Percentiles rank a stretch among this genome's conserved stretches.
phyloP scores from a whole-genome alignment of 345 rosid species.

The Lepidium aucheri region DNA sequence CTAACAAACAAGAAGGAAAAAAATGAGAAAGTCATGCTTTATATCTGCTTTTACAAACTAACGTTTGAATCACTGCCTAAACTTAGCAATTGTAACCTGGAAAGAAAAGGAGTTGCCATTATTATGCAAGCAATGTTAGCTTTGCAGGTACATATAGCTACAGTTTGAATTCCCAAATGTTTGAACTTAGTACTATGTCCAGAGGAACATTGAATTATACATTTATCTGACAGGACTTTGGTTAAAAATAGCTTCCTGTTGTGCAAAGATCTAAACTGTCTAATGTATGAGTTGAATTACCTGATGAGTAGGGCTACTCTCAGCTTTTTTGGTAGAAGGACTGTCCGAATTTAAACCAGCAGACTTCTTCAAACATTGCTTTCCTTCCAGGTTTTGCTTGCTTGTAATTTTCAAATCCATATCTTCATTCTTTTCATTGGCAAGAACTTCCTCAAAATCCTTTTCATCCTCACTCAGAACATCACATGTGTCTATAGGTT shows the following conservation, averaged over 20 bases:
- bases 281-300: not conserved
- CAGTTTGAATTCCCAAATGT: not conserved
- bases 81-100: not conserved
- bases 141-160: not conserved
- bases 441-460: conserved; percentile 22
- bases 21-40: conserved; percentile 9
- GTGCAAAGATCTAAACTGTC: not conserved
- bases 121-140: not conserved
- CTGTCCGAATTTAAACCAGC: conserved; percentile 27
- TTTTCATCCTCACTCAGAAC: conserved; percentile 21
- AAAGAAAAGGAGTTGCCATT: not conserved
- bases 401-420: conserved; percentile 7
- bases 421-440: conserved; percentile 12
- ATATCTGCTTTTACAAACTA: not conserved
- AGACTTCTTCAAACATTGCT: conserved; percentile 15
- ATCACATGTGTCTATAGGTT: conserved; percentile 12
- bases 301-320: conserved; percentile 26
- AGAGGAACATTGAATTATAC: not conserved
- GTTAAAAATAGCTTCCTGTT: not conserved
- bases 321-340: conserved; percentile 18
- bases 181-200: not conserved
- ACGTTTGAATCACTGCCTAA: conserved; percentile 4
- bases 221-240: not conserved
- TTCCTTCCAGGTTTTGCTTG: conserved; percentile 3
- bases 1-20: conserved; percentile 22